These are phyloP conservation scores for Leishmania martiniquensis DNA, from an alignment of 208 protist genomes.

Conservation along the genomic window DNA sequence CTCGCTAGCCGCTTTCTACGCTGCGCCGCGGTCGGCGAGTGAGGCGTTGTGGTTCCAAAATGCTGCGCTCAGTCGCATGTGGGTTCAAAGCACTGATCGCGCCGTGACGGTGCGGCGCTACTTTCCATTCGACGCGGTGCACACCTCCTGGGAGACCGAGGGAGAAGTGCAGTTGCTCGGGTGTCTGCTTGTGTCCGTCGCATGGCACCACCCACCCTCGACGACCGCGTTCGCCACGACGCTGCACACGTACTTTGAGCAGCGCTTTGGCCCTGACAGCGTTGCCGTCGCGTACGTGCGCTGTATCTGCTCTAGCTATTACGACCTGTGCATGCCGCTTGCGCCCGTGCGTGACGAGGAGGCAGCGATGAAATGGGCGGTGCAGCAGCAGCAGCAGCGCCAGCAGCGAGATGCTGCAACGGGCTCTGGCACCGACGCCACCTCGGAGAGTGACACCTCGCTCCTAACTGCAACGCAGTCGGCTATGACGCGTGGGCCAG, in stretches of 20 bases:
- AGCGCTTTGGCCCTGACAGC: constrained; percentile 62
- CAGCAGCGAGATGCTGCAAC: background rate
- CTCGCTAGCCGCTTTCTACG: background rate
- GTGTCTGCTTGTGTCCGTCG: constrained; percentile 65
- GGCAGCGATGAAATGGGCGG: constrained; percentile 13
- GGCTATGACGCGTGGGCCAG: background rate
- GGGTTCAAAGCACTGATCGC: constrained; percentile 35
- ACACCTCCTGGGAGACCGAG: constrained; percentile 77
- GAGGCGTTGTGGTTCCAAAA: constrained; percentile 35
- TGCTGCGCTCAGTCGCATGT: constrained; percentile 42
- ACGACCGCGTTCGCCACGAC: constrained; percentile 16
- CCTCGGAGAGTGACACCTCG: background rate
- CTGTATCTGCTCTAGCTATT: constrained; percentile 45
- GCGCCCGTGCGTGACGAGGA: constrained; percentile 12
- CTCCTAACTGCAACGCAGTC: background rate
- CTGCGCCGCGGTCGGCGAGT: constrained; percentile 19
- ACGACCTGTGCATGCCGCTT: constrained; percentile 33
- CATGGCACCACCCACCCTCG: constrained; percentile 37
- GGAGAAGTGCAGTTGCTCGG: constrained; percentile 83
- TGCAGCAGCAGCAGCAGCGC: background rate
- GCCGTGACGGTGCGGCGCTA: constrained; percentile 23
- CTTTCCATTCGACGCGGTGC: constrained; percentile 63
- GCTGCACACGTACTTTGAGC: constrained; percentile 51
- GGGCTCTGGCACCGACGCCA: constrained; percentile 1
- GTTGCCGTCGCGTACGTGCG: constrained; percentile 51